Conservation (phyloP, 2,329 filamentous ascomycete species). For the Lasiodiplodia theobromae region DNA sequence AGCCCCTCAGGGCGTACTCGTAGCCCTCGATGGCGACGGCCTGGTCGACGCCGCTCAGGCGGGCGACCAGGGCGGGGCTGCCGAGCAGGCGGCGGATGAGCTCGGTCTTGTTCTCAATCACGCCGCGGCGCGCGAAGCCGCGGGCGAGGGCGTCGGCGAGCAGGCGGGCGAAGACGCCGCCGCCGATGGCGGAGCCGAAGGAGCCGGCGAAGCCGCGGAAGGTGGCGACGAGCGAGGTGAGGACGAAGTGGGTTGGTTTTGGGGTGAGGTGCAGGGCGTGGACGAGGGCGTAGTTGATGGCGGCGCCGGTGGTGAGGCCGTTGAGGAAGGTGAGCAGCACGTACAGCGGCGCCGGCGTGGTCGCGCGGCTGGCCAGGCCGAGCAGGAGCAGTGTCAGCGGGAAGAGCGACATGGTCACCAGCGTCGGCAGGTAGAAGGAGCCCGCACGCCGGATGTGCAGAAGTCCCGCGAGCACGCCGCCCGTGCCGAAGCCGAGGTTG, state of each 20-base stretch:
- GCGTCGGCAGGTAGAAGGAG: conserved; percentile 72
- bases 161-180: conserved; percentile 74
- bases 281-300: conserved; percentile 81
- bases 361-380: conserved; percentile 61
- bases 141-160: conserved; percentile 62
- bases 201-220: conserved; percentile 83
- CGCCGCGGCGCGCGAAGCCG: conserved; percentile 60
- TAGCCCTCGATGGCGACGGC: conserved; percentile 62
- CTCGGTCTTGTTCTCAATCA: conserved; percentile 41
- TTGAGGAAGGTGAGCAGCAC: conserved; percentile 70
- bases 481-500: conserved; percentile 78
- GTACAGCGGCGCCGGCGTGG: conserved; percentile 61
- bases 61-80: conserved; percentile 63
- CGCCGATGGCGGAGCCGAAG: conserved; percentile 81
- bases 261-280: conserved; percentile 77
- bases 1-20: conserved; percentile 58
- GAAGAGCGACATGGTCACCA: conserved; percentile 70
- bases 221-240: conserved; percentile 77
- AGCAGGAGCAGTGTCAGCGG: conserved; percentile 65
- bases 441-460: conserved; percentile 77
- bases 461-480: conserved; percentile 75
- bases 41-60: conserved; percentile 57
- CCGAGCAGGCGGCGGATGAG: conserved; percentile 65
- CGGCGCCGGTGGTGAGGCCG: conserved; percentile 74
- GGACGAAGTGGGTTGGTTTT: conserved; percentile 73